Evolutionary conservation across 345 rosid genomes (phyloP).

Genomic region (Brassica rapa): DNA sequence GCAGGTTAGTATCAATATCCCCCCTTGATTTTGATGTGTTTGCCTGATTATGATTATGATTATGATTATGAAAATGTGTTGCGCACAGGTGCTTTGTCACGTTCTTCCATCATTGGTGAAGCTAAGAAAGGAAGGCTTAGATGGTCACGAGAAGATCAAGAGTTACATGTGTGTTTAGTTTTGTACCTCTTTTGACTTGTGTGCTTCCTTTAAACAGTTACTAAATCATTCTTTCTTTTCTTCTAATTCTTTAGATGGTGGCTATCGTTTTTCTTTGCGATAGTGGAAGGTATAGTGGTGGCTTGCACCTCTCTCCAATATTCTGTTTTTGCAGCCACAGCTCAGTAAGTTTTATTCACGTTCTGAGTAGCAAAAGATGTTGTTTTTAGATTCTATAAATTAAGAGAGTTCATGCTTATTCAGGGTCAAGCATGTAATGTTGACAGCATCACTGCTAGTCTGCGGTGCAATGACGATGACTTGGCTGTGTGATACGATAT

Average conservation of each 20-base stretch:
- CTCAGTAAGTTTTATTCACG: constrained; percentile 50
- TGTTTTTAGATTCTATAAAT: background rate
- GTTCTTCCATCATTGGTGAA: constrained; percentile 87
- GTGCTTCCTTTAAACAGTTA: constrained; percentile 10
- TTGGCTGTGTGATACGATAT: constrained; percentile 92
- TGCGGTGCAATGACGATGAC: constrained; percentile 95
- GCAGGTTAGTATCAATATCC: constrained; percentile 60
- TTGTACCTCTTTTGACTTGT: constrained; percentile 13
- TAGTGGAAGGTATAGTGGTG: constrained; percentile 74
- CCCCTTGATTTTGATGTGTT: background rate
- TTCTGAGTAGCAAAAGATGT: background rate
- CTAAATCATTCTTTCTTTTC: background rate
- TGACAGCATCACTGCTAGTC: constrained; percentile 75
- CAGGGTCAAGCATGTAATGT: constrained; percentile 85
- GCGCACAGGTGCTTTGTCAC: constrained; percentile 76
- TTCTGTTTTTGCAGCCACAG: constrained; percentile 79
- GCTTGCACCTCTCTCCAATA: constrained; percentile 80
- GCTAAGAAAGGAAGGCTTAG: constrained; percentile 96
- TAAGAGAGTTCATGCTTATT: constrained; percentile 27
- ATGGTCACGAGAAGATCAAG: constrained; percentile 96
- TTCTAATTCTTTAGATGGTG: constrained; percentile 73
- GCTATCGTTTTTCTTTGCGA: constrained; percentile 87
- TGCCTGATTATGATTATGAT: background rate
- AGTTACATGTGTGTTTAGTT: constrained; percentile 93
- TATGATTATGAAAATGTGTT: constrained; percentile 11